Evolutionary conservation across 208 protist species (phyloP).

Genomic region (Histomonas meleagridis): DNA sequence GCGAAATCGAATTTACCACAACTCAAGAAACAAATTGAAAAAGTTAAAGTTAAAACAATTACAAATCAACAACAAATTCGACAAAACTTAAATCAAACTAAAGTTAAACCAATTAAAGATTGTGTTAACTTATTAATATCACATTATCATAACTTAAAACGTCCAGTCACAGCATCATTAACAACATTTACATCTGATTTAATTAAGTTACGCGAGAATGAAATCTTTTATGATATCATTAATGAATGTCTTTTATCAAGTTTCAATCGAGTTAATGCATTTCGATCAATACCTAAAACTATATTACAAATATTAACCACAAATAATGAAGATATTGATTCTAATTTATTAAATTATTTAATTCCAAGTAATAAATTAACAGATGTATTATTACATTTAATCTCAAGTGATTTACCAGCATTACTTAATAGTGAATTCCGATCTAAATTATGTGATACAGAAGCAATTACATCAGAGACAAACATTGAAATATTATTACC

Average conservation of each 20-base stretch:
- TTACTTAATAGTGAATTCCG: background rate
- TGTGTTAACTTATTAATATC: background rate
- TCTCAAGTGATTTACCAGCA: background rate
- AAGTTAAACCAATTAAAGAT: background rate
- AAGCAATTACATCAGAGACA: background rate
- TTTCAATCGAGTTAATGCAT: background rate
- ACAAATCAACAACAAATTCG: background rate
- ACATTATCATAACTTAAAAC: background rate
- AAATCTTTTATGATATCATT: background rate
- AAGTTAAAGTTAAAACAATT: background rate
- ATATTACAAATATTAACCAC: background rate
- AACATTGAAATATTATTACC: background rate
- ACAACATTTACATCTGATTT: background rate
- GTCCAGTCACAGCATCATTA: background rate
- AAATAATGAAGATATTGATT: background rate
- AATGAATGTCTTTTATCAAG: background rate
- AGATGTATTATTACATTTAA: background rate
- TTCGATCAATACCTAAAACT: background rate
- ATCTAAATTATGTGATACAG: background rate
- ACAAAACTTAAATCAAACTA: background rate
- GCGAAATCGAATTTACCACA: background rate
- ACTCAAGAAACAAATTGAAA: conserved; percentile 1
- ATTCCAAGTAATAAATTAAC: background rate
- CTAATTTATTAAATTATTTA: background rate
- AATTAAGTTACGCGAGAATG: background rate